Conservation (phyloP, 139 green algal species). For the Volvox reticuliferus region DNA sequence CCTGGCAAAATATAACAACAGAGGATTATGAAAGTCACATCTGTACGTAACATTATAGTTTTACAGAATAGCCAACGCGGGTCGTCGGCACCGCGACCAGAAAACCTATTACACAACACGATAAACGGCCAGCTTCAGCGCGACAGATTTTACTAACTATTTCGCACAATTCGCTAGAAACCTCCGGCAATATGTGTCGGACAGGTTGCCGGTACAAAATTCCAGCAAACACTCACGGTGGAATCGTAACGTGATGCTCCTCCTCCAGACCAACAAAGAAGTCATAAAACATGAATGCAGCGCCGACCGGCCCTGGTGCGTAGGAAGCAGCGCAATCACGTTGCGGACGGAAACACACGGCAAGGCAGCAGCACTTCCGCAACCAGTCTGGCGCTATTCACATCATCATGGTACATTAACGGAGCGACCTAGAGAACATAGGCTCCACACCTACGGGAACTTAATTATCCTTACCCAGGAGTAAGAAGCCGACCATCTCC, state of each 20-base stretch:
- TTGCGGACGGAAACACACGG: not conserved
- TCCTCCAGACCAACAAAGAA: conserved; percentile 52
- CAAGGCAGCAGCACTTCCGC: not conserved
- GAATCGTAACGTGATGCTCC: conserved; percentile 48
- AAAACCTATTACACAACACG: too few relatives aligned
- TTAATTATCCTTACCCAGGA: conserved; percentile 14
- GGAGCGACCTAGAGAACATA: not conserved
- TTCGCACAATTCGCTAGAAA: too few relatives aligned
- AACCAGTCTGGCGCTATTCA: not conserved
- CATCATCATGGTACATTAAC: not conserved
- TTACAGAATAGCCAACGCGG: too few relatives aligned
- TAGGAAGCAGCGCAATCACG: not conserved
- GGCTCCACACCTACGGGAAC: not conserved
- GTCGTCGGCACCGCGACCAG: too few relatives aligned
- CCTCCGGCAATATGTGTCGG: not conserved
- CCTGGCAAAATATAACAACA: not conserved
- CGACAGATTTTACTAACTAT: too few relatives aligned
- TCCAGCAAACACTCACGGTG: conserved; percentile 29
- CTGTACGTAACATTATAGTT: too few relatives aligned
- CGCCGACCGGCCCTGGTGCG: conserved; percentile 34
- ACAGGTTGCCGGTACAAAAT: not conserved
- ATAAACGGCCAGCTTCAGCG: too few relatives aligned
- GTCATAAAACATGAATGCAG: conserved; percentile 56
- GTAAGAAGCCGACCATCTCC: conserved; percentile 55
- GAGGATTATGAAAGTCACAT: too few relatives aligned